Percentiles rank a stretch among this genome's conserved stretches.
Conservation (phyloP, 2,329 filamentous ascomycete genomes). For the Aspergillus tanneri region DNA sequence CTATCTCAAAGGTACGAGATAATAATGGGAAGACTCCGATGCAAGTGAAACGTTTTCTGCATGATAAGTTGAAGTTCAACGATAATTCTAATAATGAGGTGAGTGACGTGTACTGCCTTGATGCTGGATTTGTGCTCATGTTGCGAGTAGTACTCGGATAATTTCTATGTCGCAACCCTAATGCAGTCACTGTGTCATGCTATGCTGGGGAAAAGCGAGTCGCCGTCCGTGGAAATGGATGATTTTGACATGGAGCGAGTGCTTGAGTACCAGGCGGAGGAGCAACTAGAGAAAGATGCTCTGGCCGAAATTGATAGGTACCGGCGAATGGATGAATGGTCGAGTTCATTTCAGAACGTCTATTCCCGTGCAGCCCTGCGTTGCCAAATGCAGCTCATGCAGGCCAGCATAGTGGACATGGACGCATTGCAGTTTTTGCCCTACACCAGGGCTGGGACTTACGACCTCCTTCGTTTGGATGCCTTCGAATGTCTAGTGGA, state of each 20-base stretch:
- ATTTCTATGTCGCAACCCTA: slow-evolving; percentile 80
- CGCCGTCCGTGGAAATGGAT: slow-evolving; percentile 42
- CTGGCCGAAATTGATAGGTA: slow-evolving; percentile 63
- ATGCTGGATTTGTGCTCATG: slow-evolving; percentile 3
- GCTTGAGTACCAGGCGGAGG: slow-evolving; percentile 51
- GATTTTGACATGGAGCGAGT: slow-evolving; percentile 50
- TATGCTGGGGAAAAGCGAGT: slow-evolving; percentile 47
- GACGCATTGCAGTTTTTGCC: slow-evolving; percentile 59
- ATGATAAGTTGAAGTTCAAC: slow-evolving; percentile 88
- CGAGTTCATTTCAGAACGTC: slow-evolving; percentile 63
- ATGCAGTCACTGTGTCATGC: slow-evolving; percentile 64
- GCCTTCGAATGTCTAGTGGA: slow-evolving; percentile 60
- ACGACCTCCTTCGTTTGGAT: slow-evolving; percentile 58
- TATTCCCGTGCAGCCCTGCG: slow-evolving; percentile 61
- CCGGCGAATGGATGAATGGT: slow-evolving; percentile 65
- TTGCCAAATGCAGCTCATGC: slow-evolving; percentile 57
- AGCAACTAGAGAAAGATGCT: slow-evolving; percentile 57
- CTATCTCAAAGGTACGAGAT: slow-evolving; percentile 76
- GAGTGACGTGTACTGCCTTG: slow-evolving; percentile 14
- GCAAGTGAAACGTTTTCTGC: slow-evolving; percentile 76
- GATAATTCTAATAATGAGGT: slow-evolving; percentile 83
- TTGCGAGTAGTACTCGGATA: slow-evolving; percentile 68
- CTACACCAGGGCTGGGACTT: slow-evolving; percentile 60
- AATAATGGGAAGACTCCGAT: slow-evolving; percentile 72
- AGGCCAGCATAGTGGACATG: slow-evolving; percentile 53